Conservation (phyloP, 768 basidiomycete species). For the Lactifluus volemus region DNA sequence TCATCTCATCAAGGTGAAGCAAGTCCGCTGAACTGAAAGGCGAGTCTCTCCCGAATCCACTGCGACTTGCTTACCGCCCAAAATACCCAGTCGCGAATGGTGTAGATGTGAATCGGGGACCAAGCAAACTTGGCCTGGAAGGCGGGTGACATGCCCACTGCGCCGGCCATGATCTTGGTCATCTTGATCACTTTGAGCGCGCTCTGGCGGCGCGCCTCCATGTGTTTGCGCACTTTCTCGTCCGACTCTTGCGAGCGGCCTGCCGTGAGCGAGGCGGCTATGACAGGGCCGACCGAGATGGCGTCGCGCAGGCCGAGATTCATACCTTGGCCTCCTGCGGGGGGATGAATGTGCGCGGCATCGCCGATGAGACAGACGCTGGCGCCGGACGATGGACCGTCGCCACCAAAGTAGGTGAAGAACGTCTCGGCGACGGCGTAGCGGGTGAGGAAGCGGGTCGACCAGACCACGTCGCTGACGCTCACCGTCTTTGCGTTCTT, state of each 20-base stretch:
- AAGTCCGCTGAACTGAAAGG: conserved; percentile 28
- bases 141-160: conserved; percentile 23
- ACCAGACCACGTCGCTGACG: conserved; percentile 35
- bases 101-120: conserved; percentile 10
- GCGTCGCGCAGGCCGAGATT: conserved; percentile 52
- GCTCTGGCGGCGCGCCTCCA: conserved; percentile 28
- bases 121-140: conserved; percentile 24
- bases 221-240: conserved; percentile 29
- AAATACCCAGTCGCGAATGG: conserved; percentile 24
- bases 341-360: conserved; percentile 47
- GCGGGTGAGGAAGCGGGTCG: conserved; percentile 40
- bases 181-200: conserved; percentile 36
- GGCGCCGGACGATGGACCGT: conserved; percentile 5
- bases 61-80: conserved; percentile 20
- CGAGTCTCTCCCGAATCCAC: conserved; percentile 19
- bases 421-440: conserved; percentile 35
- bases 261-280: conserved; percentile 30
- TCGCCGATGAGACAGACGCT: conserved; percentile 32
- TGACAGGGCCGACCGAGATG: conserved; percentile 35
- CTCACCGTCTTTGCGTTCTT: conserved; percentile 22
- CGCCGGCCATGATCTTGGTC: conserved; percentile 29
- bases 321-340: conserved; percentile 50
- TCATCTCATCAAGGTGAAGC: conserved; percentile 13
- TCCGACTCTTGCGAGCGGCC: conserved; percentile 24
- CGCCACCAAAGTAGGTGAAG: conserved; percentile 26